phyloP scores from a whole-genome alignment of 2,329 filamentous ascomycete genomes.

The Arthrobotrys musiformis region DNA sequence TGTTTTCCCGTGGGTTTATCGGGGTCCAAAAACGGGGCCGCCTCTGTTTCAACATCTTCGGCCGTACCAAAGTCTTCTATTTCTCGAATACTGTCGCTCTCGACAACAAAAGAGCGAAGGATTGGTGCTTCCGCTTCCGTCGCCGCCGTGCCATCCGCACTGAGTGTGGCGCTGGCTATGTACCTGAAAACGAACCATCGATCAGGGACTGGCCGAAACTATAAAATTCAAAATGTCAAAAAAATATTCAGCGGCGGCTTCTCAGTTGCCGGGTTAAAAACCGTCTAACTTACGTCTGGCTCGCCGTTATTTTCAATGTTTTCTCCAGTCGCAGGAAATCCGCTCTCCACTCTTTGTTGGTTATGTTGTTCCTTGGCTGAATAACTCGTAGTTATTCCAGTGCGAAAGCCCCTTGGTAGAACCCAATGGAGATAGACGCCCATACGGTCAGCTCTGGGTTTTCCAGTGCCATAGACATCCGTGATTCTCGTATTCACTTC shows the following conservation, averaged over 20 bases:
- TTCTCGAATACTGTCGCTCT: background rate
- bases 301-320: background rate
- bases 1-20: too few species aligned
- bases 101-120: background rate
- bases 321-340: constrained; percentile 5
- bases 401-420: constrained; percentile 59
- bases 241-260: too few species aligned
- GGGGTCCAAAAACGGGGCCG: too few species aligned
- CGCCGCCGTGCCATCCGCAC: too few species aligned
- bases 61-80: background rate
- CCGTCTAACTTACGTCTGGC: background rate
- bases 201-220: background rate
- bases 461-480: constrained; percentile 60
- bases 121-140: background rate
- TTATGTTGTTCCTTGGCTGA: background rate
- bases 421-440: constrained; percentile 65
- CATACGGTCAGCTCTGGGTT: constrained; percentile 59
- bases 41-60: too few species aligned
- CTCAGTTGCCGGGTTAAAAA: too few species aligned
- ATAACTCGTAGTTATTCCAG: too few species aligned
- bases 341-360: background rate
- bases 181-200: background rate
- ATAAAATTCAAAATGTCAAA: background rate
- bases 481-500: constrained; percentile 59
- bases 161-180: too few species aligned